These are phyloP conservation scores for Phytophthora niederhauseri DNA, from an alignment of 352 stramenopile genomes.

Conservation along the genomic window DNA sequence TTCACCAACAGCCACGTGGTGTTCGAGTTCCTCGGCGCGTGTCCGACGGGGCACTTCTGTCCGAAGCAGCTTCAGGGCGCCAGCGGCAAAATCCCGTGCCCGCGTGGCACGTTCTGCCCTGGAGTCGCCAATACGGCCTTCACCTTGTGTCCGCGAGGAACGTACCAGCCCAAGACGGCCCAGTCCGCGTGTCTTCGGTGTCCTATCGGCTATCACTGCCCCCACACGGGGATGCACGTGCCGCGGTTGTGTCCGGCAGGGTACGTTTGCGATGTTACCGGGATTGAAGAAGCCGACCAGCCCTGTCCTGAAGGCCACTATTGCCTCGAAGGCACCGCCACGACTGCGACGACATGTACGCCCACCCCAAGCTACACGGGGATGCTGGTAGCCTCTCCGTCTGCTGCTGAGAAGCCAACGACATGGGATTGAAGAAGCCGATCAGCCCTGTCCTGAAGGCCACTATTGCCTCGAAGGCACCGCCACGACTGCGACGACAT, in stretches of 20 bases:
- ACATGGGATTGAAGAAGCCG: constrained; percentile 90
- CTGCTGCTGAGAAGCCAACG: no score
- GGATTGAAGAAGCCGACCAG: constrained; percentile 91
- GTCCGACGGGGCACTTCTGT: constrained; percentile 92
- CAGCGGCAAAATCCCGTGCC: constrained; percentile 58
- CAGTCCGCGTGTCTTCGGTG: constrained; percentile 92
- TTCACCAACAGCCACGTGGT: constrained; percentile 82
- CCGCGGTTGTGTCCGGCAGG: constrained; percentile 94
- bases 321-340: constrained; percentile 96
- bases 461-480: constrained; percentile 97
- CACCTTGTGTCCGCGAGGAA: constrained; percentile 94
- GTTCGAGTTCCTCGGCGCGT: constrained; percentile 83
- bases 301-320: constrained; percentile 96
- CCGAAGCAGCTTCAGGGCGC: constrained; percentile 52
- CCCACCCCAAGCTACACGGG: constrained; percentile 44
- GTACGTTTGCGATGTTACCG: constrained; percentile 95
- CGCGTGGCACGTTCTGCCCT: constrained; percentile 79
- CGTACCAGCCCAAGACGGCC: constrained; percentile 89
- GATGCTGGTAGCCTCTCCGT: no score
- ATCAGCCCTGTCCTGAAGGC: constrained; percentile 94
- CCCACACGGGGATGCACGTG: constrained; percentile 92
- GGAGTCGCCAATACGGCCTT: constrained; percentile 90
- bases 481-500: constrained; percentile 93
- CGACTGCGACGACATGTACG: constrained; percentile 90
- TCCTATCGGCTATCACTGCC: constrained; percentile 95